phyloP scores from a whole-genome alignment of 257 asterid genomes.

The Primulina tabacum region DNA sequence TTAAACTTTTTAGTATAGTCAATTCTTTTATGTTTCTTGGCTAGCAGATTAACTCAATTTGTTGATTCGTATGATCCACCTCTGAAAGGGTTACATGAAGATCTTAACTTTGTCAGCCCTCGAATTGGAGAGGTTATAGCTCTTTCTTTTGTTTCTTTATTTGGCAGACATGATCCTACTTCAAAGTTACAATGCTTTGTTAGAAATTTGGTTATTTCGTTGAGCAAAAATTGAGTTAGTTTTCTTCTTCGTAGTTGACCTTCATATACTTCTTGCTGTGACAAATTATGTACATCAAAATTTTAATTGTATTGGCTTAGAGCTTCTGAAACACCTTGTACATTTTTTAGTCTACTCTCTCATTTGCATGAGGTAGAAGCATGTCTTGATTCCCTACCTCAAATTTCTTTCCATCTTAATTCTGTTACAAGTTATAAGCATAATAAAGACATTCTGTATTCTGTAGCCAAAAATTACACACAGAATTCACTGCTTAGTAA shows the following conservation, averaged over 20 bases:
- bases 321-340: not conserved
- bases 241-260: conserved; percentile 14
- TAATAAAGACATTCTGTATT: not conserved
- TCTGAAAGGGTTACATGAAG: conserved; percentile 96
- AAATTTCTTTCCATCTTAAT: not conserved
- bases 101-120: conserved; percentile 97
- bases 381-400: not conserved
- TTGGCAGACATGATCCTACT: conserved; percentile 15
- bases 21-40: conserved; percentile 23
- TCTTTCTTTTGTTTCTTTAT: conserved; percentile 27
- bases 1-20: conserved; percentile 21
- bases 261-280: conserved; percentile 19
- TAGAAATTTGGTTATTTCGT: conserved; percentile 4
- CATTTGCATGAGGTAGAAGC: conserved; percentile 2
- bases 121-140: conserved; percentile 91
- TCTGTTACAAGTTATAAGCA: conserved; percentile 13
- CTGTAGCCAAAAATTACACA: conserved; percentile 10
- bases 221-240: conserved; percentile 9
- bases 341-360: not conserved
- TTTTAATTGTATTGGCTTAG: conserved; percentile 10
- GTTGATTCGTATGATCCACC: conserved; percentile 97
- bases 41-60: conserved; percentile 82
- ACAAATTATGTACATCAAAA: conserved; percentile 6
- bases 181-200: conserved; percentile 18
- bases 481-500: conserved; percentile 11